Percentiles rank a stretch among this genome's conserved stretches.
Evolutionary conservation across 352 stramenopile genomes (phyloP).

Genomic region (Hyaloperonospora arabidopsidis): DNA sequence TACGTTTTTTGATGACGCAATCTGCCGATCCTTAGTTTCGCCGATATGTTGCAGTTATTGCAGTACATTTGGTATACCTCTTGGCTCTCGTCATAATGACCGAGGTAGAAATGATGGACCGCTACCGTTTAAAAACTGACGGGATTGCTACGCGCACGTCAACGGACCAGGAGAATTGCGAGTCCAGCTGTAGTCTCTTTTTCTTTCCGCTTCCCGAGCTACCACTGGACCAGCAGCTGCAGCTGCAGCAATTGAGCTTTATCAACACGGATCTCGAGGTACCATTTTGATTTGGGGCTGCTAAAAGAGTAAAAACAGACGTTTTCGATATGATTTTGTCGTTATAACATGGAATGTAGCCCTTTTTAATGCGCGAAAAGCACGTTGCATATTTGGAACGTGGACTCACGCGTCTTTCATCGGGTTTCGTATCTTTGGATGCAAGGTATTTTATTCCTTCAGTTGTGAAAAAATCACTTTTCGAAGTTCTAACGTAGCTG

Average conservation of each 20-base stretch:
- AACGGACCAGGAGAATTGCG: slow-evolving; percentile 77
- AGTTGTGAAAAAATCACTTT: too few species aligned
- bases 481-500: neutral
- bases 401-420: slow-evolving; percentile 56
- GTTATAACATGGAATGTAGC: slow-evolving; percentile 20
- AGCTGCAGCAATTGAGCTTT: slow-evolving; percentile 82
- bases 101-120: slow-evolving; percentile 23
- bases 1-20: too few species aligned
- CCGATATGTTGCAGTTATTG: too few species aligned
- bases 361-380: slow-evolving; percentile 76
- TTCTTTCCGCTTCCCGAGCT: slow-evolving; percentile 86
- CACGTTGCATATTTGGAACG: slow-evolving; percentile 73
- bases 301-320: too few species aligned
- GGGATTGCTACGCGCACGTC: slow-evolving; percentile 47
- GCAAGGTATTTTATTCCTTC: slow-evolving; percentile 51
- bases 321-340: slow-evolving; percentile 1
- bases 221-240: slow-evolving; percentile 58
- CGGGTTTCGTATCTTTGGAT: slow-evolving; percentile 88
- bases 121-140: slow-evolving; percentile 49
- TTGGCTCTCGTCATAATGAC: slow-evolving; percentile 2
- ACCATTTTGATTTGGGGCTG: neutral
- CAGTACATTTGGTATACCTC: too few species aligned
- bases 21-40: too few species aligned
- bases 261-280: slow-evolving; percentile 54
- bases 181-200: slow-evolving; percentile 87